Conservation (phyloP, 768 basidiomycete genomes). For the Basidioascus undulatus region DNA sequence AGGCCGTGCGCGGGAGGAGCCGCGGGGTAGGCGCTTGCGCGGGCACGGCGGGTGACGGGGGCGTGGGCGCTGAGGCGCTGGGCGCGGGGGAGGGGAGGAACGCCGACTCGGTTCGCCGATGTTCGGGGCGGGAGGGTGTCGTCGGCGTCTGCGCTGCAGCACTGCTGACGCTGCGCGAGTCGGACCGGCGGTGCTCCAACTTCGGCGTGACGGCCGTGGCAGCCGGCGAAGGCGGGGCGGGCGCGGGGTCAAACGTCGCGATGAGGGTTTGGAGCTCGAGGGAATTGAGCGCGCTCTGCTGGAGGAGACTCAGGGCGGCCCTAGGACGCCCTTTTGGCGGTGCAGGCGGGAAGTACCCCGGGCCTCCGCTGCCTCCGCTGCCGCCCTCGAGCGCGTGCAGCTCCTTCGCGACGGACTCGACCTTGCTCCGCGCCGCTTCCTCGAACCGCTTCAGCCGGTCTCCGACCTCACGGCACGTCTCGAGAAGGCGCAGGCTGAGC, state of each 20-base stretch:
- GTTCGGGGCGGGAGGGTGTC: too few relatives aligned
- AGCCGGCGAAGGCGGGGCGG: background rate
- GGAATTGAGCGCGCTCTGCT: slow-evolving; percentile 66
- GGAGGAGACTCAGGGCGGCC: slow-evolving; percentile 38
- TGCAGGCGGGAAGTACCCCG: slow-evolving; percentile 32
- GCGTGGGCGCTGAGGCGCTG: slow-evolving; percentile 4
- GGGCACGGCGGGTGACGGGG: too few relatives aligned
- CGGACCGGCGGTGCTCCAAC: background rate
- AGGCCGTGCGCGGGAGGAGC: too few relatives aligned
- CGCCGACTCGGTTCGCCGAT: too few relatives aligned
- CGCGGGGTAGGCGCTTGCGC: too few relatives aligned
- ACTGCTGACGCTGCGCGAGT: too few relatives aligned
- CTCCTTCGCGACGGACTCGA: background rate
- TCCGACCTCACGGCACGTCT: slow-evolving; percentile 46
- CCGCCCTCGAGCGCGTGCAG: background rate
- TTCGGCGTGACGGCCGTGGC: background rate
- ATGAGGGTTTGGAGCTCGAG: slow-evolving; percentile 42
- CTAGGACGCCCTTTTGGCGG: slow-evolving; percentile 38
- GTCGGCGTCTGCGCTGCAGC: too few relatives aligned
- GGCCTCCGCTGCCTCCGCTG: background rate
- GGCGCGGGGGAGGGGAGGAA: slow-evolving; percentile 9
- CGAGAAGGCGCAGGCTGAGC: slow-evolving; percentile 51
- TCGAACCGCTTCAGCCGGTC: slow-evolving; percentile 50
- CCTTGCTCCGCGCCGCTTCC: slow-evolving; percentile 17
- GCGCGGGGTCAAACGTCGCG: slow-evolving; percentile 17